Conservation (phyloP, 2,329 filamentous ascomycete genomes). For the Monilinia fructigena region DNA sequence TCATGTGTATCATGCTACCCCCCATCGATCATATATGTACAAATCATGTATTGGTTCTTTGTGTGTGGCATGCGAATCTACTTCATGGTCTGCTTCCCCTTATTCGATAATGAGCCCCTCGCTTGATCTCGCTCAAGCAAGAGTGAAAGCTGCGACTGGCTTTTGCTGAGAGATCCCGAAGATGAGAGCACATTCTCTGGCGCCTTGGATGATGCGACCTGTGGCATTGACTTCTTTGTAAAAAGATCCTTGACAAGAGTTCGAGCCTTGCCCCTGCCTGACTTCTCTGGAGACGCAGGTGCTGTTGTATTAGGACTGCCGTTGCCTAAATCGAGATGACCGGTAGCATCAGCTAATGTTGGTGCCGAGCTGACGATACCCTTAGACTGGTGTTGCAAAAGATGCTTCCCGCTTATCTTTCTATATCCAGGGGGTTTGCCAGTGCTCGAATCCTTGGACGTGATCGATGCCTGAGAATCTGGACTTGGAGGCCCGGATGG, state of each 20-base stretch:
- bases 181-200: conserved; percentile 13
- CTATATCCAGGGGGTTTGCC: conserved; percentile 13
- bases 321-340: conserved; percentile 30
- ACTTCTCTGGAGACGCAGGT: conserved; percentile 6
- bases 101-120: conserved; percentile 30
- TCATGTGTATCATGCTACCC: conserved; percentile 11
- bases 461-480: conserved; percentile 23
- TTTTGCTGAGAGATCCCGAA: conserved; percentile 50
- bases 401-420: conserved; percentile 23
- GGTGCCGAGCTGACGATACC: conserved; percentile 34
- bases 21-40: conserved; percentile 18
- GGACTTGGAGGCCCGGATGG: conserved; percentile 9
- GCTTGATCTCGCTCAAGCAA: conserved; percentile 55
- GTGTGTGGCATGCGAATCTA: conserved; percentile 13
- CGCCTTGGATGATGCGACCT: conserved; percentile 13
- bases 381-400: conserved; percentile 31
- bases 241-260: conserved; percentile 34
- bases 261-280: conserved; percentile 30
- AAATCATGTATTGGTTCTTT: conserved; percentile 9
- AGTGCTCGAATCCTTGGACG: conserved; percentile 13
- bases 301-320: background rate
- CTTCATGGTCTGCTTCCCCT: conserved; percentile 14
- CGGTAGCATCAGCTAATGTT: conserved; percentile 34
- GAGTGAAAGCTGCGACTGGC: conserved; percentile 60
- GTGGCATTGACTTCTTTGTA: conserved; percentile 33